Conservation (phyloP, 805 yeast genomes). For the Myxozyma udenii region DNA sequence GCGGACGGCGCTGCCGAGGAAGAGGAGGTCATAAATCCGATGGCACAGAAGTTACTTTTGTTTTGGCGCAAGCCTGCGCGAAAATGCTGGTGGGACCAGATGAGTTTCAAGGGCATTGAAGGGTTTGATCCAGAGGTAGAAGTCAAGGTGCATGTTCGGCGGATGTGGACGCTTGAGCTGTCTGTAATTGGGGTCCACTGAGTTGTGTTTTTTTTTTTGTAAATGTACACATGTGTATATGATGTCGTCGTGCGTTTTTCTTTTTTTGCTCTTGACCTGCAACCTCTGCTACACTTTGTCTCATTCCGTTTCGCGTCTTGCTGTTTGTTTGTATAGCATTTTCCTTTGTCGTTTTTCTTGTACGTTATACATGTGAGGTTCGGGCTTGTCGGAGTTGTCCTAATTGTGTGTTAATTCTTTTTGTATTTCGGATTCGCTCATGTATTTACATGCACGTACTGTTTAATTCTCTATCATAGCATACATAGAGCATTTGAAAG, state of each 20-base stretch:
- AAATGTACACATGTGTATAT: background rate
- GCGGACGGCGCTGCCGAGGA: background rate
- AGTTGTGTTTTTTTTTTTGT: background rate
- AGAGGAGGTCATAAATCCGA: slow-evolving; percentile 27
- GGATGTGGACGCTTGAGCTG: slow-evolving; percentile 96
- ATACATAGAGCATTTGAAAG: too few relatives aligned
- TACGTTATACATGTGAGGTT: too few relatives aligned
- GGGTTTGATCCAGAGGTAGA: slow-evolving; percentile 37
- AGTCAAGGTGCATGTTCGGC: slow-evolving; percentile 76
- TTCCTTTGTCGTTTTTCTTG: too few relatives aligned
- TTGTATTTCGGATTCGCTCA: too few relatives aligned
- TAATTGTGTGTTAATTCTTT: too few relatives aligned
- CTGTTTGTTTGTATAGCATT: too few relatives aligned
- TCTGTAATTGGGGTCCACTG: slow-evolving; percentile 80
- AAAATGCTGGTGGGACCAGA: slow-evolving; percentile 92
- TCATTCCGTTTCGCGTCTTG: too few relatives aligned
- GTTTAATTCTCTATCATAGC: too few relatives aligned
- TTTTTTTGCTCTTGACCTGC: too few relatives aligned
- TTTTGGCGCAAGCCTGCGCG: slow-evolving; percentile 99
- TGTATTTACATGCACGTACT: too few relatives aligned
- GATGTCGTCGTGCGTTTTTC: background rate
- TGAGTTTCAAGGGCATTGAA: slow-evolving; percentile 38
- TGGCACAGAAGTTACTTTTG: slow-evolving; percentile 62
- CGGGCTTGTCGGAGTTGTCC: too few relatives aligned
- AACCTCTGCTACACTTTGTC: too few relatives aligned